phyloP scores from a whole-genome alignment of 352 stramenopile genomes.

The Phytophthora niederhauseri region DNA sequence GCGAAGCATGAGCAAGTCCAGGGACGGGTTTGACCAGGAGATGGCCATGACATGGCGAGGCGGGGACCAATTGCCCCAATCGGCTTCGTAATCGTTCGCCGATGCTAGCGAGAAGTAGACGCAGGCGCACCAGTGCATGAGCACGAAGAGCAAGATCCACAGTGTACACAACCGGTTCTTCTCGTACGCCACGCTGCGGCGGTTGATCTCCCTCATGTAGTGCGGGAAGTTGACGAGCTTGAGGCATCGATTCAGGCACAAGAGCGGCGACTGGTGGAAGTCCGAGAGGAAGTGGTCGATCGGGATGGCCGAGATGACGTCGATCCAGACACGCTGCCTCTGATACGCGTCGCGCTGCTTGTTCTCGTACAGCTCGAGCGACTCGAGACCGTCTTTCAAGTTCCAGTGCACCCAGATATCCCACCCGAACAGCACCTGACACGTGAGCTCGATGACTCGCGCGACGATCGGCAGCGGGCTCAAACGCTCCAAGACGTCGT shows the following conservation, averaged over 20 bases:
- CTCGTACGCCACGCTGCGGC: constrained; percentile 57
- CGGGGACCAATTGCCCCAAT: constrained; percentile 54
- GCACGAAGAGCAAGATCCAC: constrained; percentile 47
- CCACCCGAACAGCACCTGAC: constrained; percentile 54
- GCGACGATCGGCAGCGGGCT: constrained; percentile 24
- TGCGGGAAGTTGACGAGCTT: constrained; percentile 61
- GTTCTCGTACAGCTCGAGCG: constrained; percentile 60
- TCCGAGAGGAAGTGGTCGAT: constrained; percentile 58
- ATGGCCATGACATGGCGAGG: constrained; percentile 20
- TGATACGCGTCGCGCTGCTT: constrained; percentile 47
- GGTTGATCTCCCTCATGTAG: constrained; percentile 60
- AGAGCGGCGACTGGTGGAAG: constrained; percentile 46
- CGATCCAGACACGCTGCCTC: constrained; percentile 41
- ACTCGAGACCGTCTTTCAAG: constrained; percentile 45
- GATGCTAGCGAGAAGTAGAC: constrained; percentile 47
- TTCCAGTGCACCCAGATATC: constrained; percentile 76
- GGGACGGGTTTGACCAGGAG: constrained; percentile 7
- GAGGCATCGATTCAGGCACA: constrained; percentile 53
- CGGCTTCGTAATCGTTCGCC: background rate
- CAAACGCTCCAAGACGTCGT: constrained; percentile 40
- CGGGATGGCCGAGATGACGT: constrained; percentile 52
- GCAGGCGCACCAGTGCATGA: constrained; percentile 63
- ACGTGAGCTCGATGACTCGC: constrained; percentile 41
- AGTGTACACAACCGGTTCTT: constrained; percentile 49
- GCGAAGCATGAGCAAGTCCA: constrained; percentile 25